These are phyloP conservation scores for Neurospora sp. DNA, from an alignment of 495 filamentous ascomycete genomes.

Conservation along the genomic window DNA sequence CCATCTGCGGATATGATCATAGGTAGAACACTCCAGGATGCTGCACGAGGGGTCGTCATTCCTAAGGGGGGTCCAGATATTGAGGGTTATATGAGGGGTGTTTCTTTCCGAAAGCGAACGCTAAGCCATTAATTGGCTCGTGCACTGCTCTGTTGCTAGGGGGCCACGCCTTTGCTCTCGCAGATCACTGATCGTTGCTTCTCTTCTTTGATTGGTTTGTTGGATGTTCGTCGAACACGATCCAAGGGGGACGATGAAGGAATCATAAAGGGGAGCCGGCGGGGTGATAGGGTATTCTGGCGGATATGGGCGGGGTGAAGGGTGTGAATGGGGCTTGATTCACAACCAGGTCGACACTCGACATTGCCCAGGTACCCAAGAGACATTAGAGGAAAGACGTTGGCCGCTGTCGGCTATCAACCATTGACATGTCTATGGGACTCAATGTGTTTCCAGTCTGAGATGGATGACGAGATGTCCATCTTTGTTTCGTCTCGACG, in stretches of 20 bases:
- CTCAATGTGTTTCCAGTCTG: not conserved
- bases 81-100: not conserved
- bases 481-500: not conserved
- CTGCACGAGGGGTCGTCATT: not conserved
- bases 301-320: not conserved
- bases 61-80: not conserved
- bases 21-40: not conserved
- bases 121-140: not conserved
- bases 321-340: not conserved
- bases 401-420: not conserved
- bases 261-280: not conserved
- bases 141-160: not conserved
- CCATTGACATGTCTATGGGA: not conserved
- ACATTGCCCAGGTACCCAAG: not conserved
- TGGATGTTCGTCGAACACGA: not conserved
- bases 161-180: no score
- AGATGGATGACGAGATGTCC: not conserved
- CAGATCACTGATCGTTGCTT: not conserved
- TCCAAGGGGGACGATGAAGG: not conserved
- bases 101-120: not conserved
- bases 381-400: not conserved
- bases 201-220: not conserved
- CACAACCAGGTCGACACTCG: not conserved
- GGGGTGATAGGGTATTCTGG: not conserved
- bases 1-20: not conserved